A percentile compares a stretch with the other conserved stretches of the same genome.
Conservation (phyloP, 2,329 filamentous ascomycete species). For the Beauveria sp. region DNA sequence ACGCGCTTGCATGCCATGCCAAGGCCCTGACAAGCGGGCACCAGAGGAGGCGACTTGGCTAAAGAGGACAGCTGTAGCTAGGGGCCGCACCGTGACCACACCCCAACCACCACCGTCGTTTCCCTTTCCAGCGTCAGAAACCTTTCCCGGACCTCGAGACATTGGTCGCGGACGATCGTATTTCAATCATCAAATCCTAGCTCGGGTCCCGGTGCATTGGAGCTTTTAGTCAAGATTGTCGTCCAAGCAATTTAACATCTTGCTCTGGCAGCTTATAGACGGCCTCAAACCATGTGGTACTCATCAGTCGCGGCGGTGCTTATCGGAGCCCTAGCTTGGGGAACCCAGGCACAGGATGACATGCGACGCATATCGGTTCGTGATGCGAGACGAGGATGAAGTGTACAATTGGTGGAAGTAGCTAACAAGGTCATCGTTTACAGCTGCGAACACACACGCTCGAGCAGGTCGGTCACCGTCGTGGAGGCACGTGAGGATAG, state of each 20-base stretch:
- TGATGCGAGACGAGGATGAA: slow-evolving; percentile 3
- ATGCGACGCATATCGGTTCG: slow-evolving; percentile 46
- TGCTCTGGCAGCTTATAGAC: background rate
- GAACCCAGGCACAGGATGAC: slow-evolving; percentile 41
- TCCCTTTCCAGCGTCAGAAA: background rate
- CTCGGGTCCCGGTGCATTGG: background rate
- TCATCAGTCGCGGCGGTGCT: slow-evolving; percentile 39
- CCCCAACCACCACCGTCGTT: slow-evolving; percentile 3
- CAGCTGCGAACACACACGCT: slow-evolving; percentile 85
- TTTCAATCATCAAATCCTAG: background rate
- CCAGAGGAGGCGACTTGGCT: background rate
- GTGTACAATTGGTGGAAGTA: background rate
- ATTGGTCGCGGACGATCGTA: background rate
- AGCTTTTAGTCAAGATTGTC: background rate
- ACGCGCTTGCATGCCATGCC: background rate
- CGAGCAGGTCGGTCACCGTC: slow-evolving; percentile 54
- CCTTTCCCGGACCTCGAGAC: background rate
- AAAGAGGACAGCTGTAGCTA: slow-evolving; percentile 11
- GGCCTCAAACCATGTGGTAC: slow-evolving; percentile 34
- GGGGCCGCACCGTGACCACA: background rate
- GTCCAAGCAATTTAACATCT: background rate
- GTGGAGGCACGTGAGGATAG: slow-evolving; percentile 13
- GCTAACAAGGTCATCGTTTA: slow-evolving; percentile 18
- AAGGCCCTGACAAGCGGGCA: background rate
- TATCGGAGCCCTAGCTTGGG: slow-evolving; percentile 43